Evolutionary conservation across 176 grass and related monocot species (phyloP), one percentile per base, ranked within the genome.

Genomic region (Stipa capillata): DNA sequence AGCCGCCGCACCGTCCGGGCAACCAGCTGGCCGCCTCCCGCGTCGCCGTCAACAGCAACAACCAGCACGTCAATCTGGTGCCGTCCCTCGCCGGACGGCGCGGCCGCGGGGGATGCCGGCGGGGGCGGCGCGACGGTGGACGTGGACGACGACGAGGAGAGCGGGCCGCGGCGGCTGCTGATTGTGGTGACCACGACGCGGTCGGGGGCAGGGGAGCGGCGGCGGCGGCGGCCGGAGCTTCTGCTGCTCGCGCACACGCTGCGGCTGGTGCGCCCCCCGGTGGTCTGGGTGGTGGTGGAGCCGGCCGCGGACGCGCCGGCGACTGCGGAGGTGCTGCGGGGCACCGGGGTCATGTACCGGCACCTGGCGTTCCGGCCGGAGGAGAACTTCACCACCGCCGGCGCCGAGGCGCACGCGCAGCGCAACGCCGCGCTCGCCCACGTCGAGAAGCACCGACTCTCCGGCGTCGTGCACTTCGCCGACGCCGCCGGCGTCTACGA

Each of bases 211-310:
- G 64, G 65, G 40, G 80, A 85, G 73, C 91, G 79, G 42, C 41
- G 53, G 24, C 82, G 83, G 5, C 85, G 85, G n/a, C 60, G 79
- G 2, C 73, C 81, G 16, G 79, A 89, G 62, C 74, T 99, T 65
- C 83, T 87, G 29, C 83, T 90, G 21, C 80, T 99, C 24, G 88
- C 97, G 2, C 90, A 93, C 75, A 99, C 92, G 20, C 68, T 99
- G 48, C 71, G 86, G 5, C 82, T 93, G 11, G 92, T 99, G 12
- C 83, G 77, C 39, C 77, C 92, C 29, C 97, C 97, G 33, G 58
- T 99, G 3, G 83, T 99, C 18, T 99, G 97, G 97, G 79, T 99
- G 25, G 88, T 99, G 18, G 97, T 99, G 12, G 92, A 99, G 78
- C 86, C 88, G 11, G 80, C 80, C 4, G 72, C 60, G 17, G 90